Percentiles rank a stretch among this genome's conserved stretches.
These are phyloP conservation scores for Geranium brycei DNA, from an alignment of 345 rosid species.

Conservation along the genomic window DNA sequence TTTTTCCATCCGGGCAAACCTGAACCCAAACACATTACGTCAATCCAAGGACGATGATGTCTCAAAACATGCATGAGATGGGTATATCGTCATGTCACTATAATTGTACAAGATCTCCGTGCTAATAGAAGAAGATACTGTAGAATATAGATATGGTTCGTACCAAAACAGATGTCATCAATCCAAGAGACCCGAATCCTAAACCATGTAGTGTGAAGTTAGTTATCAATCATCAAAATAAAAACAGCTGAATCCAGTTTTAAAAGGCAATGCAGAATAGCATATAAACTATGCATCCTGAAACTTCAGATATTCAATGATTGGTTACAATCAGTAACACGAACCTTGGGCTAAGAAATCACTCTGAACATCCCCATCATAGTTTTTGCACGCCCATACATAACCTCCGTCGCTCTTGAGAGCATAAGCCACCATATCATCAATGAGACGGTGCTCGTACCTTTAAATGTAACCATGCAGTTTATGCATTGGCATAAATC, in stretches of 20 bases:
- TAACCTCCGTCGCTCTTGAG: conserved; percentile 96
- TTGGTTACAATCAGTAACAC: neutral
- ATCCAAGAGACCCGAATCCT: conserved; percentile 98
- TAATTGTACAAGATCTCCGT: too few species aligned
- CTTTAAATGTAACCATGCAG: conserved; percentile 22
- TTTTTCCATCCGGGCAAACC: neutral
- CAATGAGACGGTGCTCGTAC: conserved; percentile 99
- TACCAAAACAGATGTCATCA: conserved; percentile 99
- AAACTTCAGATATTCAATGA: too few species aligned
- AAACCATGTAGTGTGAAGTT: neutral
- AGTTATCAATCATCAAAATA: conserved; percentile 1
- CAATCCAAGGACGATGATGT: neutral
- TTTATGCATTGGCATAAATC: neutral
- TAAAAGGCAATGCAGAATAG: neutral
- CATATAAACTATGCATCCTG: too few species aligned
- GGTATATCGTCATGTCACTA: neutral
- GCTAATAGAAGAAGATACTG: neutral
- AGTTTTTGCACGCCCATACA: conserved; percentile 99
- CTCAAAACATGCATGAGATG: neutral
- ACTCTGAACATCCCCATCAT: conserved; percentile 99
- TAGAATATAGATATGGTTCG: neutral
- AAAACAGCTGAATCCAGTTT: neutral
- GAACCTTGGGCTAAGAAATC: conserved; percentile 97
- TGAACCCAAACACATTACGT: neutral
- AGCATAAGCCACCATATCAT: conserved; percentile 99